Base-by-base conservation (phyloP, 2,329 filamentous ascomycete species). In the Penicillium sp. region DNA sequence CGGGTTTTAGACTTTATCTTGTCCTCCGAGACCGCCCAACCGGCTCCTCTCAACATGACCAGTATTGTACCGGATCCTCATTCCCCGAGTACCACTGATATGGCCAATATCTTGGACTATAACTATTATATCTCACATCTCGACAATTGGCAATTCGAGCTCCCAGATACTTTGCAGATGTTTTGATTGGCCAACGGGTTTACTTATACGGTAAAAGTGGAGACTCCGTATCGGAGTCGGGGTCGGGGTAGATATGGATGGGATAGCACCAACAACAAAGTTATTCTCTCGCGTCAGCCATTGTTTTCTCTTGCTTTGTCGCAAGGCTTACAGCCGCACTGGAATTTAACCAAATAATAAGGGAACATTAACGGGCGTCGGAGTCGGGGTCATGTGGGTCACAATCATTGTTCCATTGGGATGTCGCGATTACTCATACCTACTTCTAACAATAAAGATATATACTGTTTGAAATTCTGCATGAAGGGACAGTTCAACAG, bases 1-100 rank as follows among this genome's bases (percentile, higher is more conserved):
- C 52, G 48, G 27, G 59, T 66, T 14, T 47, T 66, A 2, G 58
- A 65, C 19, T 27, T 48, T 48, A 45, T 48, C 9, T 19, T 54
- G n/a, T 27, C 60, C 10, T 41, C 35, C 9, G 39, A 41, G 11
- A 11, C 3, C 9, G 27, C 21, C 35, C n/a, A 24, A 14, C 19
- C 27, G 10, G 21, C 27, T 16, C 14, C 35, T 44, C 22, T 21
- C 31, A 21, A 48, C 16, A 33, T 29, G 19, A 7, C 21, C 24
- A 33, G 6, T 33, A 50, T 39, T 3, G 43, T 19, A 13, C n/a
- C 41, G 19, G 46, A 47, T 3, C 21, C 49, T 1, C 27, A 37
- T 14, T 16, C 33, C 11, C 44, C 43, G 4, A 39, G 26, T 39
- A 21, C 26, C 26, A 13, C 19, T n/a, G 52, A 53, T n/a, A n/a